A percentile compares a stretch with the other conserved stretches of the same genome.
phyloP scores from a whole-genome alignment of 192 early-diverging fungal species.

The Coemansia sp. region DNA sequence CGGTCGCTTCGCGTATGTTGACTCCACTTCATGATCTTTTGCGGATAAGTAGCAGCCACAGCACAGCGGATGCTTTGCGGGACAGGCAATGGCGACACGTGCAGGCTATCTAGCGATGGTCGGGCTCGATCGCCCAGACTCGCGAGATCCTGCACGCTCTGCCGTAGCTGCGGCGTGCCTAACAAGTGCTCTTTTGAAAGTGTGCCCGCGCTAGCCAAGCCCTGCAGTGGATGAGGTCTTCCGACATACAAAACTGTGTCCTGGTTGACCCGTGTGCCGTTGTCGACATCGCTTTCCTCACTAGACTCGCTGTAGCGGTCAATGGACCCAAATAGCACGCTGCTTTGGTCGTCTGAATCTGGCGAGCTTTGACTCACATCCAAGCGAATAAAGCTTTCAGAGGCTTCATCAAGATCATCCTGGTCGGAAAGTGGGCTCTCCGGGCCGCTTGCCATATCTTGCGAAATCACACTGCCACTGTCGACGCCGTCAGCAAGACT shows the following conservation, averaged over 20 bases:
- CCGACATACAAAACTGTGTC: conserved; percentile 48
- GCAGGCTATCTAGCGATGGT: conserved; percentile 13
- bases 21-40: conserved; percentile 42
- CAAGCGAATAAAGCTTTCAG: not conserved
- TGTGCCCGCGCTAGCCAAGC: not conserved
- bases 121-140: not conserved
- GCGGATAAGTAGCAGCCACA: conserved; percentile 27
- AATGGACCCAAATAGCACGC: not conserved
- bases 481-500: conserved; percentile 12
- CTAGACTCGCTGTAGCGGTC: conserved; percentile 1
- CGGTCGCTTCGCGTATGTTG: conserved; percentile 27
- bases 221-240: conserved; percentile 18
- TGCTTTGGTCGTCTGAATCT: not conserved
- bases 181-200: not conserved
- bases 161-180: not conserved
- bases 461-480: conserved; percentile 33
- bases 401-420: not conserved
- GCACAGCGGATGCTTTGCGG: conserved; percentile 15
- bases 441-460: conserved; percentile 15
- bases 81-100: conserved; percentile 23
- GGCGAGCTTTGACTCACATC: not conserved
- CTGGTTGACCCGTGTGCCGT: conserved; percentile 19
- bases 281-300: conserved; percentile 14
- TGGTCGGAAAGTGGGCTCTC: conserved; percentile 8
- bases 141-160: not conserved